Evolutionary conservation across 78 protist species (phyloP).

Genomic region (slime mould (Dictyostelium discoideum)): dicty_2.7 NC_007088.5:4770001-4770500

Average conservation of each 20-base stretch:
- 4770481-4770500: not conserved
- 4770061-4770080: slow-evolving; percentile 31
- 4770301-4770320: not conserved
- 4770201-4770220: slow-evolving; percentile 11
- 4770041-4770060: slow-evolving; percentile 59
- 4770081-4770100: slow-evolving; percentile 27
- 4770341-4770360: not conserved
- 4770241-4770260: slow-evolving; percentile 58
- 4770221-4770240: not conserved
- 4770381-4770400: not conserved
- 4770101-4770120: slow-evolving; percentile 16
- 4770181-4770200: slow-evolving; percentile 53
- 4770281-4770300: slow-evolving; percentile 40
- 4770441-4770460: slow-evolving; percentile 18
- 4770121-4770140: slow-evolving; percentile 42
- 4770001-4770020: slow-evolving; percentile 57
- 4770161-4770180: slow-evolving; percentile 55
- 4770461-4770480: slow-evolving; percentile 66
- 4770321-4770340: not conserved
- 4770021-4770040: slow-evolving; percentile 63
- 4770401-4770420: not conserved
- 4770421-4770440: not conserved
- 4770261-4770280: slow-evolving; percentile 43
- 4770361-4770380: not conserved
- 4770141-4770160: slow-evolving; percentile 45